Base-by-base conservation (phyloP, 495 filamentous ascomycete species). In the Penicillium diatomitis region DNA sequence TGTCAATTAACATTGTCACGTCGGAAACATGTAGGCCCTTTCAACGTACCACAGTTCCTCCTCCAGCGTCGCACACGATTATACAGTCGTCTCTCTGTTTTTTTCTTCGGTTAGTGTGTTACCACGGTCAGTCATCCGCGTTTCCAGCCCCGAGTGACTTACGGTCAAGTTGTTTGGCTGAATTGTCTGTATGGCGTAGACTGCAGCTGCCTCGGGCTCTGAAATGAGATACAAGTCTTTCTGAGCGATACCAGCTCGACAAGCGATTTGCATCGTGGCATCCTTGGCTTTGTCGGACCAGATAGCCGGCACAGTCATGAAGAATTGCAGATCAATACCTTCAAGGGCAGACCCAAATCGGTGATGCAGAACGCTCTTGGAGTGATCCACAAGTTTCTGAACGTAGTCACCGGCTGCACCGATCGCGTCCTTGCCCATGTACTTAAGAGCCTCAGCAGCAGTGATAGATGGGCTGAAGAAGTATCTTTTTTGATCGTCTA, bases 141-240 rank as follows among this genome's bases (percentile, higher is more conserved):
- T 32, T 20, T 20, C 20, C 20, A 20, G 20, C 20, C 20, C 20
- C 20, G 20, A 27, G 9, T 30, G 4, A 40, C 58, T 3, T 41
- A 62, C 61, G 28, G 46, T 12, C 8, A 67, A 52, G 0, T 46
- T 44, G 34, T 66, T 61, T 8, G 64, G 57, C 47, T 62, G 52
- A 10, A 58, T 60, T 2, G 47, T 51, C 61, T 67, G 39, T 8
- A 82, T 56, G 0, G 76, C 71, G 56, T 75, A 76, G 0, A 79
- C 62, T 0, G 79, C 79, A 4, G 80, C 80, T 4, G 79, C 79
- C 54, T 84, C 82, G 0, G 82, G 83, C 56, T 85, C 82, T 2
- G 76, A 78, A 8, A 84, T 71, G 8, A 84, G 52, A 34, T 63
- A 65, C 41, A 81, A 56, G 30, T 65, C 61, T 2, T 44, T 3